Evolutionary conservation across 306 rosid genomes (phyloP).

Genomic region (Prunus salicina): DNA sequence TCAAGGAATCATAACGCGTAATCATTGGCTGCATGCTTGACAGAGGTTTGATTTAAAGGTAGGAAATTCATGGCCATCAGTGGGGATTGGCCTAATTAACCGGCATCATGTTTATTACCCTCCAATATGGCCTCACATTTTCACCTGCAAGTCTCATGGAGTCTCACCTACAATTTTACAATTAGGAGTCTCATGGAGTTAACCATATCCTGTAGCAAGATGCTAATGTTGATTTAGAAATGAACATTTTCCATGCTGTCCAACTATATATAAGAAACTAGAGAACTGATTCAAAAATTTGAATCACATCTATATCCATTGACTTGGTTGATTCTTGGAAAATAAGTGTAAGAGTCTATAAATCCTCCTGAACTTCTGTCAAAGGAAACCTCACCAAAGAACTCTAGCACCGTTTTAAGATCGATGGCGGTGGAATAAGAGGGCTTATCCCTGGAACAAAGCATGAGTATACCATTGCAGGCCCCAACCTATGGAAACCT

Average conservation of each 20-base stretch:
- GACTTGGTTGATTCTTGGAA: too few relatives aligned
- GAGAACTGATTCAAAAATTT: too few relatives aligned
- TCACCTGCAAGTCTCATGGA: not conserved
- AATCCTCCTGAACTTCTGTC: too few relatives aligned
- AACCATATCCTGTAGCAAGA: not conserved
- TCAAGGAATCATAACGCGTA: too few relatives aligned
- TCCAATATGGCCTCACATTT: not conserved
- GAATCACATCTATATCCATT: too few relatives aligned
- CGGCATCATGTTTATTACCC: not conserved
- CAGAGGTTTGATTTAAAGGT: not conserved
- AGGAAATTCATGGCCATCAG: not conserved
- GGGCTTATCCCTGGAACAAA: too few relatives aligned
- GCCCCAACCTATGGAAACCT: too few relatives aligned
- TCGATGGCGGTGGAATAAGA: too few relatives aligned
- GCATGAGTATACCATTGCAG: too few relatives aligned
- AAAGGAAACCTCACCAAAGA: too few relatives aligned
- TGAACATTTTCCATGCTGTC: not conserved
- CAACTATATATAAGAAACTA: not conserved
- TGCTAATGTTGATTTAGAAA: not conserved
- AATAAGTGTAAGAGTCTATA: too few relatives aligned
- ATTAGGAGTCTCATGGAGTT: not conserved
- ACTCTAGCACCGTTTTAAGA: too few relatives aligned
- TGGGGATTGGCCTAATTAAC: not conserved
- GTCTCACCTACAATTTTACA: slow-evolving; percentile 6
- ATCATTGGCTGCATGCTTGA: not conserved